A percentile compares a stretch with the other conserved stretches of the same genome.
Evolutionary conservation across 176 grass and related monocot species (phyloP).

Genomic region (Panicum miliaceum): DNA sequence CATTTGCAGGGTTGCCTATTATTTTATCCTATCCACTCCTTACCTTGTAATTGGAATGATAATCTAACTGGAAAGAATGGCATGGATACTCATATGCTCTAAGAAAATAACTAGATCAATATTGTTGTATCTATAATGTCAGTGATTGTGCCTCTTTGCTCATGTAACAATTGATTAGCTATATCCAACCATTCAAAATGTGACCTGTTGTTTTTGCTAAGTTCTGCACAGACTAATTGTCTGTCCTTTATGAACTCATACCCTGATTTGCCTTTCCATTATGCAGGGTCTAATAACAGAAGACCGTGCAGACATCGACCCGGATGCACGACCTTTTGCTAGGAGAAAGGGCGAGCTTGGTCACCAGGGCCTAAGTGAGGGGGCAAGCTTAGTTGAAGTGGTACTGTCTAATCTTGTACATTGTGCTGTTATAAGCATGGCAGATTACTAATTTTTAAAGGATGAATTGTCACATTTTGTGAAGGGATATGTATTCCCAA

Average conservation of each 20-base stretch:
- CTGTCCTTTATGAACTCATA: slow-evolving; percentile 23
- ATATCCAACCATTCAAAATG: slow-evolving; percentile 18
- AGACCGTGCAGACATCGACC: slow-evolving; percentile 74
- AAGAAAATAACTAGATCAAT: slow-evolving; percentile 21
- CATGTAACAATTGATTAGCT: slow-evolving; percentile 6
- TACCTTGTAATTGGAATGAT: slow-evolving; percentile 7
- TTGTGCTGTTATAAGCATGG: slow-evolving; percentile 21
- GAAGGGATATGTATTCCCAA: neutral
- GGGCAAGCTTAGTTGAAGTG: slow-evolving; percentile 92
- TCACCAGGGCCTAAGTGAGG: slow-evolving; percentile 80
- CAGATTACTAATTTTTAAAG: slow-evolving; percentile 22
- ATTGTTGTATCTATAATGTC: slow-evolving; percentile 15
- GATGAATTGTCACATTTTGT: neutral
- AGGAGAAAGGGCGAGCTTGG: slow-evolving; percentile 73
- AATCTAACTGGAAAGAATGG: slow-evolving; percentile 5
- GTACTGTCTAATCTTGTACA: slow-evolving; percentile 49
- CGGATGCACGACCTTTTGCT: slow-evolving; percentile 79
- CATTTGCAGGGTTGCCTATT: slow-evolving; percentile 16
- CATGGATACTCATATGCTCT: slow-evolving; percentile 12
- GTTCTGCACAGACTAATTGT: slow-evolving; percentile 28
- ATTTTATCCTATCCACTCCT: slow-evolving; percentile 5
- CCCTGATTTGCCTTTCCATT: slow-evolving; percentile 26
- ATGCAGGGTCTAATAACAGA: slow-evolving; percentile 93
- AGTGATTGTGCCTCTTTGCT: neutral
- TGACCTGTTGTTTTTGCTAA: slow-evolving; percentile 6